Evolutionary conservation across 2,329 filamentous ascomycete species (phyloP), one percentile per base, ranked within the genome.

Genomic region (Xenosphaeropsis pyriputrescens): DNA sequence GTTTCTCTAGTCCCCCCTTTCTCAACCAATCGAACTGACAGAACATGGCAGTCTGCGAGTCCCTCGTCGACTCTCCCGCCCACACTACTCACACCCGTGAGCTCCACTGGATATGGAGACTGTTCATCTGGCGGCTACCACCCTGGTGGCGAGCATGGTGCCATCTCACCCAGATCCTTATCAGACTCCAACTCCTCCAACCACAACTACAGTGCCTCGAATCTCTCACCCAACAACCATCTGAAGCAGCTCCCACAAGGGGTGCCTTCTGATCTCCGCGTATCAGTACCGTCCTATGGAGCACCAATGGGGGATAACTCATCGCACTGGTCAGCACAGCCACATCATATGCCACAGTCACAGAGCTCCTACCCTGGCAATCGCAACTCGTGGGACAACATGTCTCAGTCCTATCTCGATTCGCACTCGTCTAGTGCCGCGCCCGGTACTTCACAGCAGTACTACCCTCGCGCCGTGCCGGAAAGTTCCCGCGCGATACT

Each of bases 21-120:
- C 52, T 50, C 18, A 36, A 29, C 22, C 11, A 18, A 31, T 18
- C 30, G 33, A 13, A 16, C 34, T 13, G 12, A 29, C 18, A n/a
- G n/a, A 26, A 26, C 22, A 26, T 26, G 22, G 22, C 37, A 56
- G 54, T 56, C 53, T 40, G 52, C 52, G 6, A 55, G 51, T 36
- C 53, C 54, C 32, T 48, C 52, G 13, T 54, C 54, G 19, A 53
- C 45, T 19, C 34, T 55, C 29, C 52, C 52, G n/a, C 48, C 50
- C 18, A 39, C 47, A 15, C 47, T 55, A 29, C 46, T 55, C 29
- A 55, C 52, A 13, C 51, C 54, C 29, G 48, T 49, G 29, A 54
- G 48, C 39, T 50, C 52, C 12, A 51, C 49, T 5, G 53, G 50
- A 5, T 57, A 57, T 41, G 45, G 40, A 14, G 39, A 37, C 36